Base-by-base conservation (phyloP, 78 protist species). In the Diacronema lutheri region DNA sequence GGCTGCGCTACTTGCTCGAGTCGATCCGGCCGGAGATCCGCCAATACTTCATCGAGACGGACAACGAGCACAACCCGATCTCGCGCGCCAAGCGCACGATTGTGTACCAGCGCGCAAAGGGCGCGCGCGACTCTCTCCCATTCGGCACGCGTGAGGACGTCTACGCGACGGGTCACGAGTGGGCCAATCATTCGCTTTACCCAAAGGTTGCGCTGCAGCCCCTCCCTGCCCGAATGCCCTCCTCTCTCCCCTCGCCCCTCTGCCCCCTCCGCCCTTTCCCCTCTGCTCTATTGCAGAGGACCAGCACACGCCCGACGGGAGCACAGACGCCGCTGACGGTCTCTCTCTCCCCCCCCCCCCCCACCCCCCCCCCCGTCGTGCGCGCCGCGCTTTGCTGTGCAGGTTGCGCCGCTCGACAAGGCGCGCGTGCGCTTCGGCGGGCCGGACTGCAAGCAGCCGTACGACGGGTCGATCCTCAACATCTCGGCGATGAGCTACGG, bases 401-500 rank as follows among this genome's bases (percentile, higher is more conserved):
- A n/a, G n/a, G n/a, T n/a, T n/a, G n/a, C n/a, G n/a, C n/a, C n/a
- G n/a, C n/a, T n/a, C n/a, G n/a, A n/a, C n/a, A n/a, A n/a, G 29
- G 20, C 20, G 73, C 79, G 58, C 35, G 57, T 71, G 29, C 35
- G 0, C 7, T 26, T 71, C 20, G 79, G 79, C 4, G 79, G 58
- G 26, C 11, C 29, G 20, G 31, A 4, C 9, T 57, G 68, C 72
- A 56, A 0, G 57, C n/a, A 79, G 72, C 68, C 68, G 40, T 79
- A 79, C 84, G 40, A 60, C 35, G 78, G 66, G n/a, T 9, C 86
- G 4, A 64, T 82, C 35, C 55, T 82, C 57, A 82, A 82, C 64
- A 31, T 82, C 21, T 55, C 71, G 0, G 86, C 86, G 23, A 82
- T 82, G 86, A 37, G 58, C 40, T 82, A 82, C 78, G 86, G 86